These are phyloP conservation scores for Cryptosporidium viatorum DNA, from an alignment of 169 alveolate genomes.

Conservation along the genomic window DNA sequence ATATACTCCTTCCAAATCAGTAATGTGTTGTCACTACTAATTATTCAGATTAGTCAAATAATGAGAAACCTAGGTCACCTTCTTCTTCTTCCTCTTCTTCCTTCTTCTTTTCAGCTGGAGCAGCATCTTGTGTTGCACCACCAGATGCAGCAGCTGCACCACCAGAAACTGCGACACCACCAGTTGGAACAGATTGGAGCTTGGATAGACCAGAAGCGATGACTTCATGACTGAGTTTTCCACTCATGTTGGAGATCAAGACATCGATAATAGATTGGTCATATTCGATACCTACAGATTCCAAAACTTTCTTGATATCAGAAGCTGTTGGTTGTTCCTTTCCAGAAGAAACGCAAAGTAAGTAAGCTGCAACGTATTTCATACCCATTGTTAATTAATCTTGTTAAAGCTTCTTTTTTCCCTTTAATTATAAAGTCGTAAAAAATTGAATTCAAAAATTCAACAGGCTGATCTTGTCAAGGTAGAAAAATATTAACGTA, in stretches of 20 bases:
- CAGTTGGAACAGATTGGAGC: constrained; percentile 74
- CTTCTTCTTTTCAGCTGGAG: constrained; percentile 37
- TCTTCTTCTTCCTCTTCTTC: constrained; percentile 78
- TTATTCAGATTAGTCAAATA: constrained; percentile 64
- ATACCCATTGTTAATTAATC: constrained; percentile 68
- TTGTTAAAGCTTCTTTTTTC: neutral
- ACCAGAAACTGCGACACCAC: constrained; percentile 66
- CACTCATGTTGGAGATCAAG: constrained; percentile 76
- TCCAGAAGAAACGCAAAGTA: constrained; percentile 81
- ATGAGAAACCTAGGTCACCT: constrained; percentile 76
- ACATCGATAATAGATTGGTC: constrained; percentile 76
- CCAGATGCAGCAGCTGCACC: constrained; percentile 72
- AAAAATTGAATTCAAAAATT: constrained; percentile 16
- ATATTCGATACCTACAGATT: constrained; percentile 80
- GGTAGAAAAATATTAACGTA: neutral
- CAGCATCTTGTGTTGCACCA: constrained; percentile 49
- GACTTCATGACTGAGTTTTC: constrained; percentile 81
- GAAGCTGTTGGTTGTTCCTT: constrained; percentile 78
- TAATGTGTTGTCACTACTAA: neutral
- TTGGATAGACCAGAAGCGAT: constrained; percentile 74
- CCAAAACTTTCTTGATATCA: constrained; percentile 77
- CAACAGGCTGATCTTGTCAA: neutral
- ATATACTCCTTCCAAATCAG: constrained; percentile 16
- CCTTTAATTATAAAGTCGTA: constrained; percentile 1
- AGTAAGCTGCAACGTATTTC: constrained; percentile 85